phyloP scores from a whole-genome alignment of 148 eudicot species.

The Simmondsia chinensis region DNA sequence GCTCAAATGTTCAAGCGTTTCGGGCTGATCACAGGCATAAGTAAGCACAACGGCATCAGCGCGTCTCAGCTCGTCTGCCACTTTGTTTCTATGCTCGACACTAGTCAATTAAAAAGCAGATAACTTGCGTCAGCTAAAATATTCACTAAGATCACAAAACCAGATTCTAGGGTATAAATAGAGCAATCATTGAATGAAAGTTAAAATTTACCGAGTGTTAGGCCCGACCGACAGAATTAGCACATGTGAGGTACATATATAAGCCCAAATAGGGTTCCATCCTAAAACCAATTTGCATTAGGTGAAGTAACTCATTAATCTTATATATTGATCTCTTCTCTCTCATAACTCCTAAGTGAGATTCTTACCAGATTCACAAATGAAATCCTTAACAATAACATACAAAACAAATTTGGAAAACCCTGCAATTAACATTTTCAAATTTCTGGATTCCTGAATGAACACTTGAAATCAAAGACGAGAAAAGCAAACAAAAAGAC shows the following conservation, averaged over 20 bases:
- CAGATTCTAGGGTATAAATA: no score
- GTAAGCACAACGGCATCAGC: constrained; percentile 96
- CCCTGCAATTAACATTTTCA: background rate
- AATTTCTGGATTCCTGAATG: background rate
- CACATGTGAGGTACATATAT: no score
- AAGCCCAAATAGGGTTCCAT: no score
- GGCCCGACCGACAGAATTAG: no score
- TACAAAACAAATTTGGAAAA: background rate
- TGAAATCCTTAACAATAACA: background rate
- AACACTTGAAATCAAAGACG: background rate
- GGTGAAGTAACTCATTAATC: no score
- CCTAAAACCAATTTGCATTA: no score
- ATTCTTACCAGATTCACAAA: no score
- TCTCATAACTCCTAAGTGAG: no score
- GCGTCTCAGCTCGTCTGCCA: constrained; percentile 63
- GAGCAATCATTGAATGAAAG: background rate
- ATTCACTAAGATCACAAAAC: background rate
- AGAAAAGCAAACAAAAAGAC: background rate
- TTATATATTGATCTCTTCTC: no score
- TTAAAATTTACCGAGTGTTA: background rate
- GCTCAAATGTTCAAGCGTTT: constrained; percentile 72
- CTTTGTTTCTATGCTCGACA: constrained; percentile 52
- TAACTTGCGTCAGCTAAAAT: background rate
- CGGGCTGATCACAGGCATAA: constrained; percentile 83
- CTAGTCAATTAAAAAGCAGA: constrained; percentile 20